Evolutionary conservation across 177 flowering plant genomes (phyloP).

Genomic region (Vitis hybrid): DNA sequence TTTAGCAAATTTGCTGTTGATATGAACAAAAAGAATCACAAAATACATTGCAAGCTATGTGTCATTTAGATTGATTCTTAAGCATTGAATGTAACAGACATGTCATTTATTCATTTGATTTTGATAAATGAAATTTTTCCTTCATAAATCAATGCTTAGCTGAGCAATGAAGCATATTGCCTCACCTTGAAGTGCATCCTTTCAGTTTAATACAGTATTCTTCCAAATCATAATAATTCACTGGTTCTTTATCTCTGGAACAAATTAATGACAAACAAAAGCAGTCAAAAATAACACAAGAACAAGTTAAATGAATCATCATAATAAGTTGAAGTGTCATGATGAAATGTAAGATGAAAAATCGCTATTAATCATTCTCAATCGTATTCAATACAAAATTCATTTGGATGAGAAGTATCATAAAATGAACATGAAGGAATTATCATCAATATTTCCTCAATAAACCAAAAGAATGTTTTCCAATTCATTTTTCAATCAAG

Average conservation of each 20-base stretch:
- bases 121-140: not conserved
- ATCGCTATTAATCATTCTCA: no score
- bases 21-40: not conserved
- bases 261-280: not conserved
- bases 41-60: not conserved
- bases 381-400: no score
- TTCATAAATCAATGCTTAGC: not conserved
- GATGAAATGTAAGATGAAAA: no score
- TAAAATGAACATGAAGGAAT: no score
- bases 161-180: no score
- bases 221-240: constrained; percentile 8
- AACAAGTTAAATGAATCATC: no score
- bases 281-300: not conserved
- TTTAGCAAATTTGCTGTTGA: no score
- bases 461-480: not conserved
- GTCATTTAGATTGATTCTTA: not conserved
- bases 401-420: no score
- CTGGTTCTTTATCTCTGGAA: constrained; percentile 3
- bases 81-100: not conserved
- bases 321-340: no score
- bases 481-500: no score
- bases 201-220: constrained; percentile 3
- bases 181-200: constrained; percentile 10
- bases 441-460: not conserved
- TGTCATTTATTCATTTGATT: not conserved